A percentile compares a stretch with the other conserved stretches of the same genome.
Conservation (phyloP, 75 land plant genomes). For the Ceratopteris richardii region DNA sequence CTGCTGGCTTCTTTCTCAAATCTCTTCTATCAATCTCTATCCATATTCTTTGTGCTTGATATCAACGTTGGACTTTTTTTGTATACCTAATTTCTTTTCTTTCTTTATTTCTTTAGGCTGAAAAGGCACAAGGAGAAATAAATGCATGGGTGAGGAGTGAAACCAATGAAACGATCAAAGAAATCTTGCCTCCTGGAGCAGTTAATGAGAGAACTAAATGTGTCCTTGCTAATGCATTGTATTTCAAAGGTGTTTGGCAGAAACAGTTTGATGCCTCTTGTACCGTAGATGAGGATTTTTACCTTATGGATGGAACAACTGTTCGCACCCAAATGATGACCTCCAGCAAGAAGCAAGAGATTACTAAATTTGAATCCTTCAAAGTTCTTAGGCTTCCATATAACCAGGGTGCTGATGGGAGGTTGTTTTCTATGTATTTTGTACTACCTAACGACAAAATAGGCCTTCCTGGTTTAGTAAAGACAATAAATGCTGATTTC, state of each 20-base stretch:
- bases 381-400: slow-evolving; percentile 59
- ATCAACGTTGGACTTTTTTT: too few relatives aligned
- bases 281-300: slow-evolving; percentile 45
- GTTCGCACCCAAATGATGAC: slow-evolving; percentile 74
- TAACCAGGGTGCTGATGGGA: slow-evolving; percentile 47
- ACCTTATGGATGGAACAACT: slow-evolving; percentile 43
- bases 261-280: slow-evolving; percentile 51
- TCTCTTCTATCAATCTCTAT: too few relatives aligned
- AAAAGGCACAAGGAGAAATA: slow-evolving; percentile 32
- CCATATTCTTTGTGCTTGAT: too few relatives aligned
- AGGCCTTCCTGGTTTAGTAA: slow-evolving; percentile 45
- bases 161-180: slow-evolving; percentile 51
- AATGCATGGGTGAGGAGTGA: slow-evolving; percentile 53
- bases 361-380: slow-evolving; percentile 36
- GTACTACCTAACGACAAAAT: slow-evolving; percentile 57
- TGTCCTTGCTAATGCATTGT: slow-evolving; percentile 37
- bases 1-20: too few relatives aligned
- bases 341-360: slow-evolving; percentile 44
- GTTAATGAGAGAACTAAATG: slow-evolving; percentile 26
- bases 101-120: slow-evolving; percentile 23
- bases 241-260: slow-evolving; percentile 71
- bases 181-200: slow-evolving; percentile 50
- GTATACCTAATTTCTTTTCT: too few relatives aligned
- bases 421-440: slow-evolving; percentile 72
- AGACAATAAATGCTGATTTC: slow-evolving; percentile 39